Conservation (phyloP, 495 filamentous ascomycete species). For the Parathielavia hyrcaniae region DNA sequence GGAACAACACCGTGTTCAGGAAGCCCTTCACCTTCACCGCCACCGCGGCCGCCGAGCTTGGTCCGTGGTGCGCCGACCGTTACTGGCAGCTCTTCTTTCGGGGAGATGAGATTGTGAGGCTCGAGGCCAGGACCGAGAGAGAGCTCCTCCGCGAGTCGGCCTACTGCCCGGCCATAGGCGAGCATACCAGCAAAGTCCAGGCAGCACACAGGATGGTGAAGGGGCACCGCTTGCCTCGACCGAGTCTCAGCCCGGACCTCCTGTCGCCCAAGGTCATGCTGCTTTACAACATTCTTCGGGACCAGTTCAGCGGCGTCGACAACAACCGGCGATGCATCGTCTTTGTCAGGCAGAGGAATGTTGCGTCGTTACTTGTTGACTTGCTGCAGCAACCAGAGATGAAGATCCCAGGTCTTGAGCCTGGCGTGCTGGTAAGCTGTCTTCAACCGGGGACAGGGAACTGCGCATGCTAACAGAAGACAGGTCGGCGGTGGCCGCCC, state of each 20-base stretch:
- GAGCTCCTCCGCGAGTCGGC: constrained; percentile 29
- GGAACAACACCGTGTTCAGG: constrained; percentile 51
- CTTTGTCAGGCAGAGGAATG: constrained; percentile 74
- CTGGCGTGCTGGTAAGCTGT: constrained; percentile 60
- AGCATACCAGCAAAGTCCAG: constrained; percentile 49
- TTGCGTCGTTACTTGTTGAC: constrained; percentile 63
- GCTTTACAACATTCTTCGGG: constrained; percentile 51
- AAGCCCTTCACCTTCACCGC: constrained; percentile 54
- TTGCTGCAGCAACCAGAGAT: constrained; percentile 54
- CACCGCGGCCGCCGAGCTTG: constrained; percentile 60
- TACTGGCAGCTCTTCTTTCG: constrained; percentile 68
- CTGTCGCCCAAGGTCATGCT: constrained; percentile 69
- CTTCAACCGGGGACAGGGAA: too few relatives aligned
- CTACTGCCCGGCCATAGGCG: constrained; percentile 41
- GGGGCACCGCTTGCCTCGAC: constrained; percentile 42
- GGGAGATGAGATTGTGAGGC: constrained; percentile 56
- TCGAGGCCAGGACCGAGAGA: constrained; percentile 53
- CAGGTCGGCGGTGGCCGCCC: constrained; percentile 28
- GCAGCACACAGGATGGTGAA: constrained; percentile 55
- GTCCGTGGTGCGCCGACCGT: constrained; percentile 80
- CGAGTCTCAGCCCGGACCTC: constrained; percentile 35
- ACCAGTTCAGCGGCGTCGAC: constrained; percentile 49
- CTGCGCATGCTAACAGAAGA: constrained; percentile 1
- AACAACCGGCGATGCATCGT: constrained; percentile 72
- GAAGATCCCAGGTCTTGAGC: constrained; percentile 52